Conservation (phyloP, 768 basidiomycete genomes). For the Tricholomella constricta region DNA sequence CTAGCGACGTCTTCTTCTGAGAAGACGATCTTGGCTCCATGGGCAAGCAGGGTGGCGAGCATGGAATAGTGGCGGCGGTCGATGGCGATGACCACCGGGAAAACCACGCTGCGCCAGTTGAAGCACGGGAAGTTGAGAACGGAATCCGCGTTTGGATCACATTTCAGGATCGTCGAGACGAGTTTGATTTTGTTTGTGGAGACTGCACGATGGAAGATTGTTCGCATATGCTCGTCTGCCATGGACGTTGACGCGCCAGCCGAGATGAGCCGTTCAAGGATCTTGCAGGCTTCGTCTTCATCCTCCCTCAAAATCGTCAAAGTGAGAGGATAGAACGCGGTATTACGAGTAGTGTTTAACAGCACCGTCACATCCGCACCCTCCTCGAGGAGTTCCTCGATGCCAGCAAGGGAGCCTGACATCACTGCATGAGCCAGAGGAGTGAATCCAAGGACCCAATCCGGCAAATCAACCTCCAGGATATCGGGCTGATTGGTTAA, state of each 20-base stretch:
- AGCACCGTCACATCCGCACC: conserved; percentile 50
- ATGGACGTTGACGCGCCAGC: conserved; percentile 44
- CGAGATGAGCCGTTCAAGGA: conserved; percentile 42
- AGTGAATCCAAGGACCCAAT: conserved; percentile 62
- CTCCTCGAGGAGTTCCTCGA: conserved; percentile 47
- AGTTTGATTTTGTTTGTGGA: conserved; percentile 36
- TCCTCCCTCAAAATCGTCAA: conserved; percentile 42
- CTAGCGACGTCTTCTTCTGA: conserved; percentile 37
- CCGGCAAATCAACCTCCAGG: conserved; percentile 51
- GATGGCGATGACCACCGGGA: conserved; percentile 43
- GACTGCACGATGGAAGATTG: conserved; percentile 45
- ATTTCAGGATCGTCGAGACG: conserved; percentile 40
- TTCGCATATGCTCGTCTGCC: conserved; percentile 39
- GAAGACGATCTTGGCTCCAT: conserved; percentile 39
- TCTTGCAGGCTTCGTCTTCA: conserved; percentile 39
- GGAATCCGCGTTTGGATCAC: conserved; percentile 40
- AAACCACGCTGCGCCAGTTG: conserved; percentile 24
- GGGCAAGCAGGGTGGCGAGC: conserved; percentile 39
- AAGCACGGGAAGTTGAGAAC: conserved; percentile 42
- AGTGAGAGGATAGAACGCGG: conserved; percentile 39
- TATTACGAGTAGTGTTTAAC: conserved; percentile 18
- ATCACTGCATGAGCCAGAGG: conserved; percentile 55
- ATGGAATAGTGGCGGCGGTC: conserved; percentile 33
- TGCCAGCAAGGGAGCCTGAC: conserved; percentile 42
- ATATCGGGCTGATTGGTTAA: conserved; percentile 52